These are phyloP conservation scores for Colletotrichum horii DNA, from an alignment of 2,329 filamentous ascomycete species.

Conservation along the genomic window DNA sequence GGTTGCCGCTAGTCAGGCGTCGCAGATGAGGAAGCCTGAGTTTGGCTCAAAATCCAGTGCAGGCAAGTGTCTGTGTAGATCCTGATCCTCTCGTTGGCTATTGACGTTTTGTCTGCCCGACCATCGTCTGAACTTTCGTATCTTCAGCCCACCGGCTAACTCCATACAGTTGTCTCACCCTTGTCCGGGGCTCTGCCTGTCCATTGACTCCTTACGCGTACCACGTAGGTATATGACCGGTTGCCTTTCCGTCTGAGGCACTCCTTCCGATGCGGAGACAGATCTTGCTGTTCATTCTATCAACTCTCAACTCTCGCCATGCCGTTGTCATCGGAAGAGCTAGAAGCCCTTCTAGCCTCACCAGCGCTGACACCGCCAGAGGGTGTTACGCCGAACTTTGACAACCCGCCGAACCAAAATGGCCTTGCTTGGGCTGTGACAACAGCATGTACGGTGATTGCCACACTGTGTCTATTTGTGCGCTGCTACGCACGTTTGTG, in stretches of 20 bases:
- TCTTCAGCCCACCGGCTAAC: neutral
- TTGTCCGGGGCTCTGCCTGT: neutral
- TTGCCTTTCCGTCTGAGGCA: neutral
- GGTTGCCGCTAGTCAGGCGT: neutral
- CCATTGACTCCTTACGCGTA: neutral
- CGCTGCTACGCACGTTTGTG: conserved; percentile 10
- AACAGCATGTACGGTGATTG: neutral
- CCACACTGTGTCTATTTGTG: neutral
- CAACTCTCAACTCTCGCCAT: neutral
- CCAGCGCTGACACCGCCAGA: conserved; percentile 17
- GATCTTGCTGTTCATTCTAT: neutral
- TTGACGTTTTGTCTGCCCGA: neutral
- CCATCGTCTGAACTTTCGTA: neutral
- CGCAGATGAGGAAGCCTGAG: neutral
- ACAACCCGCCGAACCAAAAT: conserved; percentile 19
- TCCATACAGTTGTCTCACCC: neutral
- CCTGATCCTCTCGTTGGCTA: neutral
- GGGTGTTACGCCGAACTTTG: conserved; percentile 2
- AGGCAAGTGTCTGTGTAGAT: neutral
- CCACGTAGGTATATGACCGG: neutral
- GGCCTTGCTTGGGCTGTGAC: conserved; percentile 6
- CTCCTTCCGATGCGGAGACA: neutral
- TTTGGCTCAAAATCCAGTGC: neutral
- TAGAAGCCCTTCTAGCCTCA: conserved; percentile 7
- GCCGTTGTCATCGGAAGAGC: neutral